These are phyloP conservation scores for Mycena vulgaris DNA, from an alignment of 768 basidiomycete species.

Conservation along the genomic window DNA sequence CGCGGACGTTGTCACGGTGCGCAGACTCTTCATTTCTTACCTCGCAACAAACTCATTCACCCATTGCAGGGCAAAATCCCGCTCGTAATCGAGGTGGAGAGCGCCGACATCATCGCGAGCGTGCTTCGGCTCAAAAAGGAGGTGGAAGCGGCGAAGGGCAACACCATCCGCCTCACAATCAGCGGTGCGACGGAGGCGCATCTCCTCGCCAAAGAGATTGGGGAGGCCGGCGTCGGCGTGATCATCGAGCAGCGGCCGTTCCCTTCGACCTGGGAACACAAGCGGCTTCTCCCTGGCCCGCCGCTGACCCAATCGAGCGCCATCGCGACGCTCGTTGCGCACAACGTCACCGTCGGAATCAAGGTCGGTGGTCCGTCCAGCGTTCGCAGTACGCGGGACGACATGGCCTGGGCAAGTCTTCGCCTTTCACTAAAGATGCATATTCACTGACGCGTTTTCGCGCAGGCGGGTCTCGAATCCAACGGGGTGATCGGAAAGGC, in stretches of 20 bases:
- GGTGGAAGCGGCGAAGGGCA: slow-evolving; percentile 58
- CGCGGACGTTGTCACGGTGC: not conserved
- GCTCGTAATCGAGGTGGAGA: slow-evolving; percentile 77
- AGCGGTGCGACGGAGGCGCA: slow-evolving; percentile 74
- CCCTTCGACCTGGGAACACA: slow-evolving; percentile 76
- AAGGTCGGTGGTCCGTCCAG: slow-evolving; percentile 66
- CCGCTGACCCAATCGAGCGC: slow-evolving; percentile 75
- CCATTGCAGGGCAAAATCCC: slow-evolving; percentile 66
- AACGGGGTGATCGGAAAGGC: slow-evolving; percentile 54
- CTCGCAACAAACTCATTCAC: not conserved
- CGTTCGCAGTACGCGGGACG: slow-evolving; percentile 80
- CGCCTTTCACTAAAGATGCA: not conserved
- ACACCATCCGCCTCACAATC: slow-evolving; percentile 61
- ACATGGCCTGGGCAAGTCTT: slow-evolving; percentile 66
- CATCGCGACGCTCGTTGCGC: slow-evolving; percentile 68
- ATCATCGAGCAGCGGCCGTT: slow-evolving; percentile 76
- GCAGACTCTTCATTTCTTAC: slow-evolving; percentile 41
- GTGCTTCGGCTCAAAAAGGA: slow-evolving; percentile 74
- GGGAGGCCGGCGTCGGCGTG: slow-evolving; percentile 74
- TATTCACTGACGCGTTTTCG: not conserved
- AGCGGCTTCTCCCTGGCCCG: slow-evolving; percentile 75
- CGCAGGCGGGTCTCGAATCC: slow-evolving; percentile 57
- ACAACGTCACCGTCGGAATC: slow-evolving; percentile 78
- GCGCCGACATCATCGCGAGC: slow-evolving; percentile 83
- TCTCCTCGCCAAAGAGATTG: slow-evolving; percentile 76